A percentile compares a stretch with the other conserved stretches of the same genome.
Evolutionary conservation across 805 yeast species (phyloP).

Genomic region (Ogataea zsoltii): DNA sequence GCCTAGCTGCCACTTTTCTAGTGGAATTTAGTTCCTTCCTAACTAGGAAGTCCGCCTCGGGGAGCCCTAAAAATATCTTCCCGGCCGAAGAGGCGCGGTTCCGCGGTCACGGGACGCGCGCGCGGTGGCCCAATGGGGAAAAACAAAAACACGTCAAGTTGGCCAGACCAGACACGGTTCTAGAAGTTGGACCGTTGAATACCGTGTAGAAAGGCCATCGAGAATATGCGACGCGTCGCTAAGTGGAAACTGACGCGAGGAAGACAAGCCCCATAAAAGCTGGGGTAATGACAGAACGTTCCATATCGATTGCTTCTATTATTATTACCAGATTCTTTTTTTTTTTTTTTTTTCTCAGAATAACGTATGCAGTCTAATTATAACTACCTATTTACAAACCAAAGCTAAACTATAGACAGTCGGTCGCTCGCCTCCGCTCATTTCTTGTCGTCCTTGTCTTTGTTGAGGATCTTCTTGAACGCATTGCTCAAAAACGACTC

Average conservation of each 20-base stretch:
- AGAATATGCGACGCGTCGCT: neutral
- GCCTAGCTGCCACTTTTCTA: neutral
- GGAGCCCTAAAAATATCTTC: constrained; percentile 1
- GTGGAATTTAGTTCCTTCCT: constrained; percentile 10
- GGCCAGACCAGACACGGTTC: constrained; percentile 3
- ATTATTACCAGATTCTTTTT: too few species aligned
- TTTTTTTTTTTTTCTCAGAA: too few species aligned
- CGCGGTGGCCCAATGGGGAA: neutral
- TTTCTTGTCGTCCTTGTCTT: constrained; percentile 14
- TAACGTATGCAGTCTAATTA: neutral
- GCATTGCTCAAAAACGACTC: constrained; percentile 60
- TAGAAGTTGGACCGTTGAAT: neutral
- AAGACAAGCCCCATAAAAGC: neutral
- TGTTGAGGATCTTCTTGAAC: constrained; percentile 45
- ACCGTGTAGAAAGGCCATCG: neutral
- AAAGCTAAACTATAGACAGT: neutral
- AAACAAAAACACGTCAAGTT: constrained; percentile 2
- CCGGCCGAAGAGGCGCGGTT: too few species aligned
- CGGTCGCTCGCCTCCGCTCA: neutral
- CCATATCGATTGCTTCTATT: neutral
- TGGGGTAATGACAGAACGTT: neutral
- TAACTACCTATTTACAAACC: constrained; percentile 1
- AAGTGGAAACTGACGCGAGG: neutral
- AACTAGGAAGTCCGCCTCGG: constrained; percentile 5
- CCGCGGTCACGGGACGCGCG: too few species aligned